Percentiles rank a stretch among this genome's conserved stretches.
Conservation (phyloP, 768 basidiomycete genomes). For the Kwoniella bestiolae region DNA sequence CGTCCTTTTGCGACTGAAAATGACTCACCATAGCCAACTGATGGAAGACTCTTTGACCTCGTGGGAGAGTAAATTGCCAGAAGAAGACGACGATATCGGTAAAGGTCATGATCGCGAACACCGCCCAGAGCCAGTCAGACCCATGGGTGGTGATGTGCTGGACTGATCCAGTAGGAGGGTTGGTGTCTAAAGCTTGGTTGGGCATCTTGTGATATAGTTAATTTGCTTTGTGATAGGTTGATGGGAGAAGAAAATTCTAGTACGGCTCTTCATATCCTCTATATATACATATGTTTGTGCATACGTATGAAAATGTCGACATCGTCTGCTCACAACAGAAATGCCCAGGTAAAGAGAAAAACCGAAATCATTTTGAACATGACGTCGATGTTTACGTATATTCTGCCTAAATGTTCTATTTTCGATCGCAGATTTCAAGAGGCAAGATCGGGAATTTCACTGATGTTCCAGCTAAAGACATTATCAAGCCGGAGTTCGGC, state of each 20-base stretch:
- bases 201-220: slow-evolving; percentile 26
- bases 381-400: not conserved
- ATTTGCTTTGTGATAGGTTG: not conserved
- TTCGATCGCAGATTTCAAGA: not conserved
- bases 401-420: not conserved
- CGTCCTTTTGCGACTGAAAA: not conserved
- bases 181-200: slow-evolving; percentile 50
- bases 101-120: slow-evolving; percentile 63
- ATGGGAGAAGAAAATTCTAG: not conserved
- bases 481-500: not conserved
- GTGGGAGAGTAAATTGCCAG: slow-evolving; percentile 59
- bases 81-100: slow-evolving; percentile 59
- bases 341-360: no score
- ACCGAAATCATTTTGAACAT: no score
- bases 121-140: slow-evolving; percentile 65
- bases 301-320: not conserved
- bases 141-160: slow-evolving; percentile 60
- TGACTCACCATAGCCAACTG: slow-evolving; percentile 59
- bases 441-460: not conserved
- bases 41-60: slow-evolving; percentile 63
- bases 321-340: not conserved
- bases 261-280: not conserved
- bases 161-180: slow-evolving; percentile 39
- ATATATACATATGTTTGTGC: not conserved
- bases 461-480: no score